Conservation (phyloP, 2,329 filamentous ascomycete species). For the Ceratocystis papillata region DNA sequence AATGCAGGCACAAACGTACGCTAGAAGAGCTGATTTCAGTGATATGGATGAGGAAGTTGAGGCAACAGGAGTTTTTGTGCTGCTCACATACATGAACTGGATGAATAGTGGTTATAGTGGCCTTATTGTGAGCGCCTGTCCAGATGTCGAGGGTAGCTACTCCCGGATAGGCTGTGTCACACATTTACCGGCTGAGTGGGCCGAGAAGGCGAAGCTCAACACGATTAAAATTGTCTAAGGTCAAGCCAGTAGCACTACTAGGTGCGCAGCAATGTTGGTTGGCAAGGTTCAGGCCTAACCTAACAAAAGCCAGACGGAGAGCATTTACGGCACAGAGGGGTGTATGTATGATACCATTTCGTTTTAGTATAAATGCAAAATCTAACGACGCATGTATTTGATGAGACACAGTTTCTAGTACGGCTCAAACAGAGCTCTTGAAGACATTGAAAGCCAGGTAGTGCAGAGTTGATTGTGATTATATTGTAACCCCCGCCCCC, state of each 20-base stretch:
- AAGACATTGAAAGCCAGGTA: not conserved
- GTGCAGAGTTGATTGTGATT: not conserved
- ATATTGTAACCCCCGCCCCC: not conserved
- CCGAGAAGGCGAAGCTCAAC: conserved; percentile 23
- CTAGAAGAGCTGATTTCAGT: not conserved
- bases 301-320: not conserved
- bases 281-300: not conserved
- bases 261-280: not conserved
- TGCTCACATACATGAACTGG: conserved; percentile 24
- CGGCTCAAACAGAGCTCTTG: not conserved
- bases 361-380: conserved; percentile 16
- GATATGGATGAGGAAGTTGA: conserved; percentile 23
- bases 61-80: conserved; percentile 21
- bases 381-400: conserved; percentile 8
- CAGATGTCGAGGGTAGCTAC: conserved; percentile 19
- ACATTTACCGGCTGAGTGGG: conserved; percentile 22
- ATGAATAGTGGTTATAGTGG: conserved; percentile 23
- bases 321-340: not conserved
- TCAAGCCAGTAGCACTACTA: too few relatives aligned
- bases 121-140: conserved; percentile 22
- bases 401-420: conserved; percentile 17
- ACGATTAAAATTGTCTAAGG: conserved; percentile 23
- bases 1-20: conserved; percentile 23
- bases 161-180: conserved; percentile 23
- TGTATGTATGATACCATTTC: conserved; percentile 21